Evolutionary conservation across 495 filamentous ascomycete species (phyloP).

Genomic region (Bryoglossum gracile): DNA sequence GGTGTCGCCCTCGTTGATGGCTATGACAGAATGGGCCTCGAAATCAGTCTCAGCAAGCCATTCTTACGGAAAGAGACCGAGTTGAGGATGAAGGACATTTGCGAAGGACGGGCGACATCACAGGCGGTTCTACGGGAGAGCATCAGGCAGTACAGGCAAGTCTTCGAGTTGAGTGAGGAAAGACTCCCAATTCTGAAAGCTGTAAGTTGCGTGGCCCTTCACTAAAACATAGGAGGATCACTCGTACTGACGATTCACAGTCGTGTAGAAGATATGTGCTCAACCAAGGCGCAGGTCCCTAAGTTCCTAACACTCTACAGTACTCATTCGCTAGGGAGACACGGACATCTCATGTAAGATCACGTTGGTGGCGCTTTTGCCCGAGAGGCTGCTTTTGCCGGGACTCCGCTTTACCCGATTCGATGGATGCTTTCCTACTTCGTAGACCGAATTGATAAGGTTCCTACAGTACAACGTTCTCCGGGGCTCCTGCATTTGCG

Average conservation of each 20-base stretch:
- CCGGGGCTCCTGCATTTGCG: not conserved
- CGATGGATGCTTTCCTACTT: too few relatives aligned
- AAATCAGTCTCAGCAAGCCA: constrained; percentile 89
- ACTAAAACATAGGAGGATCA: not conserved
- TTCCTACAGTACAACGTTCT: not conserved
- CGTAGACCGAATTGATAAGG: not conserved
- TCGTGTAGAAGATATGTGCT: constrained; percentile 24
- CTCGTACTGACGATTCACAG: constrained; percentile 3
- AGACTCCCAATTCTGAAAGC: constrained; percentile 66
- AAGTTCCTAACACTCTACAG: too few relatives aligned
- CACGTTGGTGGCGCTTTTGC: not conserved
- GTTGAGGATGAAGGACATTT: constrained; percentile 87
- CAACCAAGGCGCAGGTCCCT: constrained; percentile 12
- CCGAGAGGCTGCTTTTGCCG: not conserved
- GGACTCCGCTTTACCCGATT: not conserved
- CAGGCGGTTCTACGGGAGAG: constrained; percentile 70
- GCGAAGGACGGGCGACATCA: constrained; percentile 71
- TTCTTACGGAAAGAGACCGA: constrained; percentile 98
- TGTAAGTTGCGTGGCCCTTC: constrained; percentile 11
- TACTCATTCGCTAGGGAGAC: not conserved
- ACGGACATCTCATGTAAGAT: not conserved
- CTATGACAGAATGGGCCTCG: constrained; percentile 84
- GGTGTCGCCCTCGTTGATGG: constrained; percentile 89
- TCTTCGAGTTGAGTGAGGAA: constrained; percentile 69
- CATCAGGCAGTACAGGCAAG: constrained; percentile 73